Evolutionary conservation across 176 grass and related monocot species (phyloP).

Genomic region (Ensete ventricosum): DNA sequence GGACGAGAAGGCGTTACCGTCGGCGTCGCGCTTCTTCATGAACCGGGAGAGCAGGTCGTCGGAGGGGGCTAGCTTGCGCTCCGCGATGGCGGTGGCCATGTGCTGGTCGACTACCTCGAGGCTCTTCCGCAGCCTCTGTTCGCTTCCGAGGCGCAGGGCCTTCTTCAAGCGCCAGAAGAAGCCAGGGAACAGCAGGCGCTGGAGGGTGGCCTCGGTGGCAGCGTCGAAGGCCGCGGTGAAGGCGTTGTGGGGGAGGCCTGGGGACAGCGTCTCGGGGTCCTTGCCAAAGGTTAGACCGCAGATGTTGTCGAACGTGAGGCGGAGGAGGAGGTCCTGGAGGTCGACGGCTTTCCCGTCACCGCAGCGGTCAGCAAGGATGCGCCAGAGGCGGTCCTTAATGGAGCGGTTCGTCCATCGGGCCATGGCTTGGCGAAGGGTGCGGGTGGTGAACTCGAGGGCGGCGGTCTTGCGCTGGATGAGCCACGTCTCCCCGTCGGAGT

Average conservation of each 20-base stretch:
- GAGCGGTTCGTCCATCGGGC: constrained; percentile 71
- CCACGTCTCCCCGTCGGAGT: constrained; percentile 95
- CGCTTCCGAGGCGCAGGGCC: constrained; percentile 64
- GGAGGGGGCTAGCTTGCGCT: constrained; percentile 58
- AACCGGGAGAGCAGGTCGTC: constrained; percentile 88
- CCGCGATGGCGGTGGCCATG: constrained; percentile 65
- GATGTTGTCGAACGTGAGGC: constrained; percentile 96
- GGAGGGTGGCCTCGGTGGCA: constrained; percentile 71
- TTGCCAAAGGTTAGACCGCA: constrained; percentile 94
- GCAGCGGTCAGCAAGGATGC: constrained; percentile 52
- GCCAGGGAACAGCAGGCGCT: constrained; percentile 69
- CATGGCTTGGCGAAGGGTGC: constrained; percentile 87
- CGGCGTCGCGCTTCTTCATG: constrained; percentile 73
- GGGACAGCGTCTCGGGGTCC: constrained; percentile 73
- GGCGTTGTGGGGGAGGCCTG: constrained; percentile 49
- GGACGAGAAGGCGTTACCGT: constrained; percentile 54
- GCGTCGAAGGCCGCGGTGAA: constrained; percentile 80
- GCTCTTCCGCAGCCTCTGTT: constrained; percentile 58
- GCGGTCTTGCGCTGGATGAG: constrained; percentile 94
- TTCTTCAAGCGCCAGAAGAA: constrained; percentile 89
- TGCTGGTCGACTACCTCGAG: constrained; percentile 63
- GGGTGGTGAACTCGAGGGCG: constrained; percentile 90
- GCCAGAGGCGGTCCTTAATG: constrained; percentile 76
- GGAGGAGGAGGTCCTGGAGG: constrained; percentile 82
- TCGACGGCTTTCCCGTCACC: constrained; percentile 38